Percentiles rank a stretch among this genome's conserved stretches.
These are phyloP conservation scores for Silene conica DNA, from an alignment of 148 eudicot genomes.

Conservation along the genomic window DNA sequence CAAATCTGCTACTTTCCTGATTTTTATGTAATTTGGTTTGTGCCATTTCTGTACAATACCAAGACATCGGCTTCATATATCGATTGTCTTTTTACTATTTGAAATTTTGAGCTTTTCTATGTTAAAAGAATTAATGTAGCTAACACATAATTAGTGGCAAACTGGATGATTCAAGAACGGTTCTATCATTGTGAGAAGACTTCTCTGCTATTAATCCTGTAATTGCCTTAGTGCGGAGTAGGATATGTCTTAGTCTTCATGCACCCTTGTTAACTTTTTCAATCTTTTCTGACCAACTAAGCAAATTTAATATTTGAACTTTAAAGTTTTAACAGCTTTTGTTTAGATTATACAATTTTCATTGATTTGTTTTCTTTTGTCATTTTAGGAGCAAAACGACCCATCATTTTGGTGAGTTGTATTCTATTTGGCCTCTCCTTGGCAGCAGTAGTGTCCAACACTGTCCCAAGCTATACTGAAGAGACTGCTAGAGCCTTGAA, in stretches of 20 bases:
- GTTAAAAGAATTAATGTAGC: not conserved
- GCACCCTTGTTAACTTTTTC: not conserved
- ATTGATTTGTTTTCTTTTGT: not conserved
- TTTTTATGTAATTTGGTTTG: not conserved
- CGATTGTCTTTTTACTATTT: too few relatives aligned
- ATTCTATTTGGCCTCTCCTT: constrained; percentile 66
- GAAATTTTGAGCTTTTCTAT: too few relatives aligned
- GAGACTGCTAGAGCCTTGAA: constrained; percentile 83
- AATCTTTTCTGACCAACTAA: not conserved
- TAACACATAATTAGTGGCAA: not conserved
- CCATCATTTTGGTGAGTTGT: constrained; percentile 43
- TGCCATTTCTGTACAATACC: not conserved
- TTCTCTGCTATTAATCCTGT: not conserved
- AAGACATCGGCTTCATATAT: not conserved
- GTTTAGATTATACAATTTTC: not conserved
- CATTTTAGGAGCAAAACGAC: constrained; percentile 58
- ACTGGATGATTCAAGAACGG: not conserved
- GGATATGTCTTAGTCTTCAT: constrained; percentile 1
- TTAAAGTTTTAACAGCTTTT: not conserved
- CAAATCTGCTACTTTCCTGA: not conserved
- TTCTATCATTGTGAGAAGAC: not conserved
- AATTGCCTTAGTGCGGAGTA: not conserved
- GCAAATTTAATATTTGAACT: not conserved
- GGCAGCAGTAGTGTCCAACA: constrained; percentile 47
- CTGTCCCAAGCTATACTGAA: constrained; percentile 68